These are phyloP conservation scores for Scutellaria galericulata DNA, from an alignment of 257 asterid genomes.

Conservation along the genomic window DNA sequence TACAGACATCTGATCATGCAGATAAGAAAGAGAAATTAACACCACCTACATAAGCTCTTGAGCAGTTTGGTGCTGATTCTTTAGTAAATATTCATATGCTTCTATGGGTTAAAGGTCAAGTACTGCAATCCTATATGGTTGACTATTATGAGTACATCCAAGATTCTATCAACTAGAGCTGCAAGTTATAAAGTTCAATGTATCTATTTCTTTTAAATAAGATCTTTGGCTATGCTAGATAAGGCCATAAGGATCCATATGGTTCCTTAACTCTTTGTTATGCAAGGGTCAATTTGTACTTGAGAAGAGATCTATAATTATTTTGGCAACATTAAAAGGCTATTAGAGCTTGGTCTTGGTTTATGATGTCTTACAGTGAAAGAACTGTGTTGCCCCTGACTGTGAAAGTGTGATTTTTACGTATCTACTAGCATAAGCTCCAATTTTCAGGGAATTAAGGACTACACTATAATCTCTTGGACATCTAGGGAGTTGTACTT, in stretches of 20 bases:
- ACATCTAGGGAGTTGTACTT: no score
- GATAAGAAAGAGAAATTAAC: no score
- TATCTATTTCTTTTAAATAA: slow-evolving; percentile 6
- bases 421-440: no score
- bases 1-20: no score
- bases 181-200: slow-evolving; percentile 24
- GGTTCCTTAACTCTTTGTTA: neutral
- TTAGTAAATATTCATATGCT: slow-evolving; percentile 14
- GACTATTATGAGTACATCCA: slow-evolving; percentile 12
- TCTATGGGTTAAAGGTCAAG: slow-evolving; percentile 12
- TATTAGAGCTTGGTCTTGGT: slow-evolving; percentile 16
- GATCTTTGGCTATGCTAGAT: neutral
- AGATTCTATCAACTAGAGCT: slow-evolving; percentile 20
- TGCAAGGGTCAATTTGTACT: slow-evolving; percentile 5
- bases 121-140: slow-evolving; percentile 11
- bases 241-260: neutral
- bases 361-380: neutral
- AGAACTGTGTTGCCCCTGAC: slow-evolving; percentile 3
- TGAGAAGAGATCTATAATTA: neutral
- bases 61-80: slow-evolving; percentile 6
- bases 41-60: no score
- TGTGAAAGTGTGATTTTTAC: neutral
- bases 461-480: no score
- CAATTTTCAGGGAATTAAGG: no score
- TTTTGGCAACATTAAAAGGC: slow-evolving; percentile 18